Evolutionary conservation across 2,329 filamentous ascomycete species (phyloP).

Genomic region (Aspergillus sp.): DNA sequence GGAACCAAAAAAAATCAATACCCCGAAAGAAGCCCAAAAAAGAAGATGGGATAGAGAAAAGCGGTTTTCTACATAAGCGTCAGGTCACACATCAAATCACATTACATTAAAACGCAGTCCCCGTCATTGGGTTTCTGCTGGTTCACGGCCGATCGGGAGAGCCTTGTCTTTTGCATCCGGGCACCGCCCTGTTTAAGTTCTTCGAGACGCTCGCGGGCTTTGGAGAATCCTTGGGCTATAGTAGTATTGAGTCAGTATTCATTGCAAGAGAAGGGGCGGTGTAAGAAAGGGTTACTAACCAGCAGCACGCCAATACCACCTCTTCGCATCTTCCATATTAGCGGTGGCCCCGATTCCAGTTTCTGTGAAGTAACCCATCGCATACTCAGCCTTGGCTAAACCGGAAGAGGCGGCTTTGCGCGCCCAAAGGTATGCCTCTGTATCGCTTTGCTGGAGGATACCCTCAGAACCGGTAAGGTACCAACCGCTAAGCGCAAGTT

Average conservation of each 20-base stretch:
- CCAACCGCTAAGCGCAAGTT: constrained; percentile 84
- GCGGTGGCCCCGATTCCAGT: constrained; percentile 85
- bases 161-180: constrained; percentile 70
- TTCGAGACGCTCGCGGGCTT: constrained; percentile 87
- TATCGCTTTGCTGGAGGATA: constrained; percentile 87
- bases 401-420: constrained; percentile 87
- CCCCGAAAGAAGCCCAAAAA: background rate
- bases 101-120: constrained; percentile 64
- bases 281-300: constrained; percentile 58
- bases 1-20: background rate
- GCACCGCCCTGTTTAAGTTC: constrained; percentile 81
- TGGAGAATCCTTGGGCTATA: constrained; percentile 87
- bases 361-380: constrained; percentile 97
- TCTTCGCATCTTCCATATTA: constrained; percentile 91
- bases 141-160: constrained; percentile 78
- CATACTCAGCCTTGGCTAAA: constrained; percentile 91
- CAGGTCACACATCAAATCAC: constrained; percentile 6
- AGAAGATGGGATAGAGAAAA: background rate
- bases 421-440: constrained; percentile 96
- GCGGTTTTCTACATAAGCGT: background rate
- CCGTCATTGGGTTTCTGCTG: constrained; percentile 86
- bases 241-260: constrained; percentile 7
- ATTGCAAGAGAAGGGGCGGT: background rate
- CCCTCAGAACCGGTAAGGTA: constrained; percentile 89
- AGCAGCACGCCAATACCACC: constrained; percentile 97